Conservation (phyloP, 2,329 filamentous ascomycete genomes). For the Microdochium trichocladiopsis region DNA sequence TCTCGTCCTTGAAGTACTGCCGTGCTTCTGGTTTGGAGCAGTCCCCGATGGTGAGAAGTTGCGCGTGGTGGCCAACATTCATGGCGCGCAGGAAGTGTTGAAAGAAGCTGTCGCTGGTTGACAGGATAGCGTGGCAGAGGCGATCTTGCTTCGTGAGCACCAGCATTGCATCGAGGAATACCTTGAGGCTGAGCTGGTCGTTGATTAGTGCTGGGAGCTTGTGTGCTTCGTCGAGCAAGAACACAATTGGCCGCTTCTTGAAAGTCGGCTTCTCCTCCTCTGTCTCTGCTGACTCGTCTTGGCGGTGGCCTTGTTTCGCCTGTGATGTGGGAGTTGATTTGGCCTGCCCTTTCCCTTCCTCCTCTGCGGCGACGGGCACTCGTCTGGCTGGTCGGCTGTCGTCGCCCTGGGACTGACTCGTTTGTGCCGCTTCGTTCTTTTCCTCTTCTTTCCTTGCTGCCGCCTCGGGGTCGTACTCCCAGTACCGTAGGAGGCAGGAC, state of each 20-base stretch:
- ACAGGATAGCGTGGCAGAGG: neutral
- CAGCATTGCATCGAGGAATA: neutral
- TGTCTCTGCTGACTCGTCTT: neutral
- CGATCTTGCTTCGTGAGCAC: neutral
- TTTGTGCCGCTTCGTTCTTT: neutral
- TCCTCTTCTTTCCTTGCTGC: neutral
- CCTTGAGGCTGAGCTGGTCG: neutral
- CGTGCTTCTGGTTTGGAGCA: neutral
- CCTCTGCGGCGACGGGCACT: neutral
- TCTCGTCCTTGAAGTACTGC: neutral
- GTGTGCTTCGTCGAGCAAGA: neutral
- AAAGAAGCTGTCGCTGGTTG: neutral
- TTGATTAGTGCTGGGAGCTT: neutral
- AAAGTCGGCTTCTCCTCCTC: neutral
- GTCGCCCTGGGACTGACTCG: neutral
- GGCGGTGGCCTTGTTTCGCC: neutral
- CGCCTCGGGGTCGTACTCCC: neutral
- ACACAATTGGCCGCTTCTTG: neutral
- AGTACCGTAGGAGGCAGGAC: neutral
- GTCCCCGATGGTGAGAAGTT: neutral
- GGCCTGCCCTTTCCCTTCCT: neutral
- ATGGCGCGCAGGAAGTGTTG: neutral
- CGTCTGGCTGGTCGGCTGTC: neutral
- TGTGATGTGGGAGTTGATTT: neutral
- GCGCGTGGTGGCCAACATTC: neutral